Evolutionary conservation across 1,284 basidiomycete species (phyloP).

Genomic region (Tilletia indica): DNA sequence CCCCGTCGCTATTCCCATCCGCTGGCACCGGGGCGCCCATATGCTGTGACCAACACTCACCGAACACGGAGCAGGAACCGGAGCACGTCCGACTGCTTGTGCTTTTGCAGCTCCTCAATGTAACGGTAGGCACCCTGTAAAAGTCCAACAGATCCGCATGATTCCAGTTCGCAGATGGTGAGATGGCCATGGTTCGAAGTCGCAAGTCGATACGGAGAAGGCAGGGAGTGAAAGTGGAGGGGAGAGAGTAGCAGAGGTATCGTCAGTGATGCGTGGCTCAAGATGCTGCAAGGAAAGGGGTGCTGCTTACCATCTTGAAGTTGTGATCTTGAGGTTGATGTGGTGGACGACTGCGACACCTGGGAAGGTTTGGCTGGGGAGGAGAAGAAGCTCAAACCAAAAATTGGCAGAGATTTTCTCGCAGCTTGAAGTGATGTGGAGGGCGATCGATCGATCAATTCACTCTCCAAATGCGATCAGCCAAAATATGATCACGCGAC

Average conservation of each 20-base stretch:
- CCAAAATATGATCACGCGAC: no score
- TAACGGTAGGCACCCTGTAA: slow-evolving; percentile 79
- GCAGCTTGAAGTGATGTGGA: not conserved
- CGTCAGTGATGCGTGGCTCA: no score
- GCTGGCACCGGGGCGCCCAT: not conserved
- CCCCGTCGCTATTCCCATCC: not conserved
- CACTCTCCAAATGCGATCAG: not conserved
- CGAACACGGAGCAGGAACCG: slow-evolving; percentile 97
- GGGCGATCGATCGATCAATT: not conserved
- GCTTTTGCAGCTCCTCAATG: slow-evolving; percentile 75
- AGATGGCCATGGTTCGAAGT: not conserved
- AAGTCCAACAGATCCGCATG: no score
- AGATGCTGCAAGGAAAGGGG: no score
- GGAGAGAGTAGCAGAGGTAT: no score
- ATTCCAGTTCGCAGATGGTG: not conserved
- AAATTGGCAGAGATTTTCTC: slow-evolving; percentile 6
- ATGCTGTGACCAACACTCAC: slow-evolving; percentile 60
- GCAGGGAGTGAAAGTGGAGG: not conserved
- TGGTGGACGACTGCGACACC: not conserved
- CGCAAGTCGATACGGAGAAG: not conserved
- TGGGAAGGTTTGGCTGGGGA: not conserved
- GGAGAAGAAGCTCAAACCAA: not conserved
- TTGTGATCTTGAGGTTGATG: no score
- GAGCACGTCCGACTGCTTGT: slow-evolving; percentile 91
- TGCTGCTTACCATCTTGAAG: no score